Conservation (phyloP, 2,329 filamentous ascomycete species). For the Lithohypha guttulata region DNA sequence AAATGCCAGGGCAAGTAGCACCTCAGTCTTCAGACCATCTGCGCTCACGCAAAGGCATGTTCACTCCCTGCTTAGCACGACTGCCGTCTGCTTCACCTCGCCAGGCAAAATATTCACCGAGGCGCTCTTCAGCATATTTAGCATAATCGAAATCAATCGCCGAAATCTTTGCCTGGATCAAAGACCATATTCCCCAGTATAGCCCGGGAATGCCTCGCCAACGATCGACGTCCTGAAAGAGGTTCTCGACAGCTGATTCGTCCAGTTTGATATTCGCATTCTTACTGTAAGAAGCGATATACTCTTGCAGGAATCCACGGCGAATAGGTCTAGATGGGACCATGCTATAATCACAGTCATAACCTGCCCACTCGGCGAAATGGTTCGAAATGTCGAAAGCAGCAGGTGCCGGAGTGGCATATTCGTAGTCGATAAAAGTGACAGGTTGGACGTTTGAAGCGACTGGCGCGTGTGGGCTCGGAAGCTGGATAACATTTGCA, state of each 20-base stretch:
- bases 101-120: constrained; percentile 92
- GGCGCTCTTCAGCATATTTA: constrained; percentile 70
- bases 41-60: constrained; percentile 63
- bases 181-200: constrained; percentile 80
- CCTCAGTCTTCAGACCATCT: constrained; percentile 59
- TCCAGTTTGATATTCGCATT: constrained; percentile 35
- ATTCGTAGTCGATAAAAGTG: constrained; percentile 96
- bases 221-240: constrained; percentile 71
- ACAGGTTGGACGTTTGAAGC: constrained; percentile 43
- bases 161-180: constrained; percentile 89
- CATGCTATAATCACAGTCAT: constrained; percentile 80
- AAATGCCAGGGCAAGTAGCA: no score
- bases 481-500: constrained; percentile 86
- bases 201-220: constrained; percentile 88
- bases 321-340: constrained; percentile 70
- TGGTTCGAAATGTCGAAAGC: constrained; percentile 97
- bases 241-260: constrained; percentile 50
- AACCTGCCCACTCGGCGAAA: constrained; percentile 96
- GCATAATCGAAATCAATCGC: constrained; percentile 97
- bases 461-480: constrained; percentile 25
- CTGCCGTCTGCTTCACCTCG: constrained; percentile 57
- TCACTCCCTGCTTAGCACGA: constrained; percentile 42
- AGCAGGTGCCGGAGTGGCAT: constrained; percentile 84
- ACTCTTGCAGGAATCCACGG: constrained; percentile 70
- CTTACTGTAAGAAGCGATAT: constrained; percentile 63